phyloP scores from a whole-genome alignment of 768 basidiomycete species.

The Myochromella boudieri region DNA sequence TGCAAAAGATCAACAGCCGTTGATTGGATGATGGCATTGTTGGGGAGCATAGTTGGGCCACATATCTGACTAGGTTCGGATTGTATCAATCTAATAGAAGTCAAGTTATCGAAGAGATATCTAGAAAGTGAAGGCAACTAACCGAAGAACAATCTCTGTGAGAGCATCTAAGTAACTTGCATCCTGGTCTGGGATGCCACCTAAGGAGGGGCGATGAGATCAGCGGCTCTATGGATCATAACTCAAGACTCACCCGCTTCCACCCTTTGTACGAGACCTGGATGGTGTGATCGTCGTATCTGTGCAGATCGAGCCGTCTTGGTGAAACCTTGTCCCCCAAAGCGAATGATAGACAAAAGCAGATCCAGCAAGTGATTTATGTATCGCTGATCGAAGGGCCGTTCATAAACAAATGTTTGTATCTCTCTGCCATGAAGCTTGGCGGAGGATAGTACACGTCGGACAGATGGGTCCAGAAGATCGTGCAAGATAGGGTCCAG shows the following conservation, averaged over 20 bases:
- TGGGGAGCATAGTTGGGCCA: slow-evolving; percentile 51
- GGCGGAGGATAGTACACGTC: slow-evolving; percentile 44
- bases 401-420: slow-evolving; percentile 66
- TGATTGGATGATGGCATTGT: slow-evolving; percentile 70
- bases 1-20: slow-evolving; percentile 82
- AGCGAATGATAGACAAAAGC: slow-evolving; percentile 73
- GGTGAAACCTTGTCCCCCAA: slow-evolving; percentile 87
- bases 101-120: slow-evolving; percentile 2
- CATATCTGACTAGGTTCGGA: slow-evolving; percentile 66
- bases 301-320: slow-evolving; percentile 67
- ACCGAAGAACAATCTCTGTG: slow-evolving; percentile 75
- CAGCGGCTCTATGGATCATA: slow-evolving; percentile 3
- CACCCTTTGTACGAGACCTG: slow-evolving; percentile 60
- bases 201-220: slow-evolving; percentile 19
- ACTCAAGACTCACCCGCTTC: slow-evolving; percentile 51
- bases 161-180: slow-evolving; percentile 77
- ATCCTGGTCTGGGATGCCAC: slow-evolving; percentile 46
- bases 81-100: slow-evolving; percentile 59
- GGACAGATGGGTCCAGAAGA: slow-evolving; percentile 69
- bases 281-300: slow-evolving; percentile 65
- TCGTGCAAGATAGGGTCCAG: slow-evolving; percentile 86
- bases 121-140: slow-evolving; percentile 20
- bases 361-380: slow-evolving; percentile 75
- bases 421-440: slow-evolving; percentile 68
- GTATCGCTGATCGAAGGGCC: slow-evolving; percentile 75